Evolutionary conservation across 441 rosid genomes (phyloP), one percentile per base, ranked within the genome.

Genomic region (Kokia cookei): DNA sequence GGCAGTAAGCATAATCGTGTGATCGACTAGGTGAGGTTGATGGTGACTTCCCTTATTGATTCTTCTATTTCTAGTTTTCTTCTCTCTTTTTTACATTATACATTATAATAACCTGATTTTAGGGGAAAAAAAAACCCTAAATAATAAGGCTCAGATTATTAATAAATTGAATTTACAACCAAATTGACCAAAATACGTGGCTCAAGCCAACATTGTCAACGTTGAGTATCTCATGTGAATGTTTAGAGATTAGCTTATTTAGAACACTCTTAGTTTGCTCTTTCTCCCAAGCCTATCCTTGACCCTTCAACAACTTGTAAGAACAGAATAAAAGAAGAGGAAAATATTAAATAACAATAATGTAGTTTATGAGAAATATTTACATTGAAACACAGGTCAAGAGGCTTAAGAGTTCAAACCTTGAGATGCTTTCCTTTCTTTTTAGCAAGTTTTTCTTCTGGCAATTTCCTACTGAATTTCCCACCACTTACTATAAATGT

Each of bases 401-500:
- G 2, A 35, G 1, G 40, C 40, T 11, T n/a, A 71, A 1, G 64
- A 13, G 15, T 27, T 64, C 77, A 59, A 59, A 77, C 97, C 95
- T 95, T 91, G 81, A 1, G 8, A 35, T 35, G 7, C 8, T 35
- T 35, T 35, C 1, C 40, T 35, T 35, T 2, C 8, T 5, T 87
- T 80, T 91, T 95, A 6, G 78, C 84, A 77, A 94, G 84, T 76
- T 93, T 93, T 76, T 95, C 97, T 78, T 96, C 93, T 2, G 80
- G 83, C 47, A 93, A 78, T 85, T 89, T 93, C 84, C 86, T 91
- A 82, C 93, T 97, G 43, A 95, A 95, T 86, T 95, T 93, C 60
- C 98, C 96, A 69, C 93, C 97, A 80, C 97, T 93, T 27, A 93
- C 98, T 12, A 96, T 93, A 75, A 96, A 85, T 17, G 94, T 85